Evolutionary conservation across 257 asterid genomes (phyloP), one percentile per base, ranked within the genome.

Genomic region (Lantana camara): DNA sequence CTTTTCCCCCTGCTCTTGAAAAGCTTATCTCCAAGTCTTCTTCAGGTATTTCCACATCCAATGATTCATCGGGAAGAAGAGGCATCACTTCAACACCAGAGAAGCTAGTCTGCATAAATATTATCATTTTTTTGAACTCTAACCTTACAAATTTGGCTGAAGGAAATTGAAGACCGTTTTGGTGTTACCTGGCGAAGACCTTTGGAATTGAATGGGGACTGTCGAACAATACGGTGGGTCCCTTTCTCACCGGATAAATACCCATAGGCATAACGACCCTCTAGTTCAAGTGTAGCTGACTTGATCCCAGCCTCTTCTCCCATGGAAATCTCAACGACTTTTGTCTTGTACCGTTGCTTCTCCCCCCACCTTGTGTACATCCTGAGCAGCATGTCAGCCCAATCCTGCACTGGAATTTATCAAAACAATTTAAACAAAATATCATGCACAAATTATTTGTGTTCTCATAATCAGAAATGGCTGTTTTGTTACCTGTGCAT

Each of bases 311-410:
- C 99, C 75, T 94, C 99, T 77, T 94, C 96, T 63, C 97, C 99
- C 83, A 79, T 37, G 20, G 97, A 90, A 76, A 82, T 90, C 82
- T 94, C 99, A 20, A 88, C 95, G 52, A 94, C 95, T 77, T 81
- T 94, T 12, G 95, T 70, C 69, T 88, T 88, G 82, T 84, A 94
- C 38, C 69, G 75, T 69, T 94, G 97, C 83, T 94, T 90, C 73
- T 90, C 99, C 13, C 77, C 96, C 99, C 99, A 94, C 81, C 99
- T 85, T 66, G 81, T 64, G 23, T 90, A 94, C 97, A 94, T 90
- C 82, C 99, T 90, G 64, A 94, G 96, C 83, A 94, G 97, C 99
- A 94, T 94, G 73, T 90, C 96, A 67, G 97, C 99, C 99, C 99
- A 94, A 73, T 94, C 99, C 99, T 94, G 95, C 88, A 88, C 95